phyloP scores from a whole-genome alignment of 202 grass and related monocot species.

The Elaeis oleifera region DNA sequence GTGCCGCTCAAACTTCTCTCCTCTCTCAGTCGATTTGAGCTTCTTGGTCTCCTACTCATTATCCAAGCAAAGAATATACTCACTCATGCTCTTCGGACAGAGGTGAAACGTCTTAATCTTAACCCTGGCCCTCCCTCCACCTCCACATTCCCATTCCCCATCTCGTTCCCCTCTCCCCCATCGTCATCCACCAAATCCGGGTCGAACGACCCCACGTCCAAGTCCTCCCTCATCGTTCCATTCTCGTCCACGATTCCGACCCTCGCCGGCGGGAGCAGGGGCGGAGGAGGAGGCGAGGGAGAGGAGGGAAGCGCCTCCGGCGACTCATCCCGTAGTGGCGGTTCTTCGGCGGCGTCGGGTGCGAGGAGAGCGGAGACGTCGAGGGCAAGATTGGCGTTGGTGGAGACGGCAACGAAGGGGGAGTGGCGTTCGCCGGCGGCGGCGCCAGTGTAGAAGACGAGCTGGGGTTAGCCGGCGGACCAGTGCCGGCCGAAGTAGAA shows the following conservation, averaged over 20 bases:
- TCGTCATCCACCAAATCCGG: slow-evolving; percentile 6
- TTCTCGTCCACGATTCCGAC: slow-evolving; percentile 33
- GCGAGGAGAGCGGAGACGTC: not conserved
- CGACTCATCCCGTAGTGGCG: not conserved
- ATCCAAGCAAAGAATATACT: slow-evolving; percentile 49
- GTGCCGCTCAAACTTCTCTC: slow-evolving; percentile 40
- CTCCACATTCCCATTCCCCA: not conserved
- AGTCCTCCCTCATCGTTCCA: slow-evolving; percentile 34
- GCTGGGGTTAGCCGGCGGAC: slow-evolving; percentile 19
- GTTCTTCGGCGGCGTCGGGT: not conserved
- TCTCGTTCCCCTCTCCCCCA: slow-evolving; percentile 16
- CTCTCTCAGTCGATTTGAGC: slow-evolving; percentile 28
- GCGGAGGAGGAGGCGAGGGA: not conserved
- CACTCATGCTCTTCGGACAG: slow-evolving; percentile 26
- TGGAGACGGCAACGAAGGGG: slow-evolving; percentile 18
- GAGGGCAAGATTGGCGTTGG: slow-evolving; percentile 26
- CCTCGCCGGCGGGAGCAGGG: not conserved
- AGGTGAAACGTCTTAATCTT: slow-evolving; percentile 23
- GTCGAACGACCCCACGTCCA: slow-evolving; percentile 13
- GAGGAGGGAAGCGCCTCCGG: not conserved
- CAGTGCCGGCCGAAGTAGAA: slow-evolving; percentile 39
- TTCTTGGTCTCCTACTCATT: slow-evolving; percentile 28
- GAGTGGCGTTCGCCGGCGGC: not conserved
- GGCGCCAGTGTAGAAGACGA: slow-evolving; percentile 15
- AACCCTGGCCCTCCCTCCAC: not conserved